Conservation (phyloP, 1,139 yeast genomes). For the Blastobotrys ciferrii region DNA sequence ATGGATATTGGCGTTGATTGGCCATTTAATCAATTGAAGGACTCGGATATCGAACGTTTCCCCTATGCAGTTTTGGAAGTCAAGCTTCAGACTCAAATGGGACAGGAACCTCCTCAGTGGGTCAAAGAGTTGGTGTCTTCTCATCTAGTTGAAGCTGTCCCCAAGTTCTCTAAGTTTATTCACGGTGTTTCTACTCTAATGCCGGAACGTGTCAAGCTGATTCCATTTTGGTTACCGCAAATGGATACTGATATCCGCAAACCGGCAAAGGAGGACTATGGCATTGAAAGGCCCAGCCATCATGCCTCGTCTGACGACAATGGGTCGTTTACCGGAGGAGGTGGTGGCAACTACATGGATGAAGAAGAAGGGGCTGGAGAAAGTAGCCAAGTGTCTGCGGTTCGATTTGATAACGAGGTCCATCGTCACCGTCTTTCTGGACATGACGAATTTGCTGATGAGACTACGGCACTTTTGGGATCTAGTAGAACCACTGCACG, state of each 20-base stretch:
- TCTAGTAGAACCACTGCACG: not conserved
- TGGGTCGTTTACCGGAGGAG: conserved; percentile 27
- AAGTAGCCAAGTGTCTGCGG: conserved; percentile 8
- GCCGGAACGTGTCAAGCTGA: conserved; percentile 74
- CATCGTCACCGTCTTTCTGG: conserved; percentile 12
- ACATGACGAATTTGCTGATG: conserved; percentile 25
- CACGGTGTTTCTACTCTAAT: conserved; percentile 91
- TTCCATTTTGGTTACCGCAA: conserved; percentile 98
- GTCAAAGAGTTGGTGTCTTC: conserved; percentile 87
- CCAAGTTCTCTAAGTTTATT: conserved; percentile 93
- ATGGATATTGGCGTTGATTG: conserved; percentile 97
- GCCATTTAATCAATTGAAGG: conserved; percentile 85
- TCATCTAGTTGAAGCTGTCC: conserved; percentile 96
- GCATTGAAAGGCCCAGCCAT: conserved; percentile 55
- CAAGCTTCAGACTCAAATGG: conserved; percentile 92
- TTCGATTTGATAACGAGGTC: conserved; percentile 27
- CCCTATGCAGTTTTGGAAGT: conserved; percentile 98
- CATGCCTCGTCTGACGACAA: conserved; percentile 37
- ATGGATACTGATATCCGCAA: conserved; percentile 94
- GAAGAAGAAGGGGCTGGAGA: conserved; percentile 28
- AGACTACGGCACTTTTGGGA: conserved; percentile 31
- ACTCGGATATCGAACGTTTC: conserved; percentile 82
- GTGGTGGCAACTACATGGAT: conserved; percentile 41
- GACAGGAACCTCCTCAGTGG: conserved; percentile 99
- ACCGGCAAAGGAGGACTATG: conserved; percentile 70